Evolutionary conservation across 2,329 filamentous ascomycete genomes (phyloP).

Genomic region (Fusarium austroafricanum): DNA sequence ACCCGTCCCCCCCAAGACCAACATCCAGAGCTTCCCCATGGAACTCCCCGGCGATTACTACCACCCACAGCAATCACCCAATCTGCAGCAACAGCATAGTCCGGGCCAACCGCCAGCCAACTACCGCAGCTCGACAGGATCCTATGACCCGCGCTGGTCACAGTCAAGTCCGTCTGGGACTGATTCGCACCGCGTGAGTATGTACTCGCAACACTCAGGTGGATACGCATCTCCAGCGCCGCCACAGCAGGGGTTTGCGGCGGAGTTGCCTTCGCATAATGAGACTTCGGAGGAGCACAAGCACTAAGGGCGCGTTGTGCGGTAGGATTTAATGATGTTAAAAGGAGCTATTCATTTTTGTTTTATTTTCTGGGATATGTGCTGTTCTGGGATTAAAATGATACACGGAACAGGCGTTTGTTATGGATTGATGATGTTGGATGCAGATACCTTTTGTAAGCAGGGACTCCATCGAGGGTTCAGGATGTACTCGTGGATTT

Average conservation of each 20-base stretch:
- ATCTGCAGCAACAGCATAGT: constrained; percentile 40
- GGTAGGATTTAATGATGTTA: neutral
- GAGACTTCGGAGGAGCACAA: constrained; percentile 61
- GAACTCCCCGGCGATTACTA: constrained; percentile 65
- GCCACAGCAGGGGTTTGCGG: constrained; percentile 56
- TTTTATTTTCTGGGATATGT: neutral
- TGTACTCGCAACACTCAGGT: constrained; percentile 40
- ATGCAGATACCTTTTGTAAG: constrained; percentile 23
- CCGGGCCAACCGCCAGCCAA: constrained; percentile 26
- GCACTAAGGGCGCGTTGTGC: constrained; percentile 12
- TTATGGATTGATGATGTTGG: neutral
- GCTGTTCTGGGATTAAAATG: constrained; percentile 18
- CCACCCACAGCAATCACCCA: constrained; percentile 54
- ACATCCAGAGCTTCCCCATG: constrained; percentile 46
- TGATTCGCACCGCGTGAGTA: constrained; percentile 44
- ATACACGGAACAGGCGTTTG: constrained; percentile 22
- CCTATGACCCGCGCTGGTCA: constrained; percentile 57
- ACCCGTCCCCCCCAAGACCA: constrained; percentile 42
- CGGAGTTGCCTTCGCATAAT: constrained; percentile 59
- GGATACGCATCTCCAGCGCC: constrained; percentile 54
- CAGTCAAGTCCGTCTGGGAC: constrained; percentile 43
- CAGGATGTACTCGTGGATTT: no score
- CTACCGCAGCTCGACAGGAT: constrained; percentile 43
- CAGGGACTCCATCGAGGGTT: neutral
- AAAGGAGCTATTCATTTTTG: constrained; percentile 15